Base-by-base conservation (phyloP, 768 basidiomycete species). In the Mrakia frigida region DNA sequence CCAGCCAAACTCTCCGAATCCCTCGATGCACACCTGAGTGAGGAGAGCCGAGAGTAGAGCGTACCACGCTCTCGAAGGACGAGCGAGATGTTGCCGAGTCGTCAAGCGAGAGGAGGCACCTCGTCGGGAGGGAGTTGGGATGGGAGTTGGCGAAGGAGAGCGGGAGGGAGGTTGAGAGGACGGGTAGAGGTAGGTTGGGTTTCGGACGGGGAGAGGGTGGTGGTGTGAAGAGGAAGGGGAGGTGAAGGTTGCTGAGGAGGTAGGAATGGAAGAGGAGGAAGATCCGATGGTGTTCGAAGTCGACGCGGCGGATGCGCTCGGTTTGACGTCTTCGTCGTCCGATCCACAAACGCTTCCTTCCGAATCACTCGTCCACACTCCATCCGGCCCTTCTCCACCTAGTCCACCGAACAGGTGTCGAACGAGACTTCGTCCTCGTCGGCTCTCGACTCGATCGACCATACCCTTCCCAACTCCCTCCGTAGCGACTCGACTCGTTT, bases 1-100 rank as follows among this genome's bases (percentile, higher is more conserved):
- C 73, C 73, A 74, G 6, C 73, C 73, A 43, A 28, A 43, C 46
- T 65, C 46, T 5, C 59, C 43, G 21, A 74, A 74, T 25, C 73
- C 73, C 37, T 74, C 73, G 43, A 74, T 56, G 43, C 56, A 59
- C 5, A 74, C 73, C 31, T 74, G 73, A n/a, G 73, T 74, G 28
- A 74, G 63, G 28, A 74, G 31, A 25, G 73, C 41, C 6, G 60
- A 28, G 16, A 74, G 63, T 23, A 74, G 61, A 52, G 73, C 73
- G 65, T 74, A 74, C 73, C 73, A 74, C 2, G 61, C 65, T 37
- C 73, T 28, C 3, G 73, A 61, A 7, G 73, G 73, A 6, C 73
- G 73, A 65, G 73, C 73, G 9, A 37, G n/a, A 5, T 68, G 65
- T 25, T 68, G 65, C 2, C 56, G 46, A 33, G n/a, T 52, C 41